Evolutionary conservation across 164 flowering plant species (phyloP).

Genomic region (Kingdonia uniflora): DNA sequence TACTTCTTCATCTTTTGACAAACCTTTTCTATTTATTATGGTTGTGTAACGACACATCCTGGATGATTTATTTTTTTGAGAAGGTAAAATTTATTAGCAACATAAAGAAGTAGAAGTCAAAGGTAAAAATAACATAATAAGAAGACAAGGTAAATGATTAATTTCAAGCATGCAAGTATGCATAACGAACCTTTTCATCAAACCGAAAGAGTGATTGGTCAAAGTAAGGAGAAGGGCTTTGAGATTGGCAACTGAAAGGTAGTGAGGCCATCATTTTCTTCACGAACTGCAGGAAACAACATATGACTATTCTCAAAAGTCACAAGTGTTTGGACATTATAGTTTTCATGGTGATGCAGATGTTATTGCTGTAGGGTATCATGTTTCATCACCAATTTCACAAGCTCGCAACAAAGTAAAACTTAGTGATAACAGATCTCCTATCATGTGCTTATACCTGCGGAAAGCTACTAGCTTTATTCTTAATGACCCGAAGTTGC

Average conservation of each 20-base stretch:
- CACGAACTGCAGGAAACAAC: conserved; percentile 57
- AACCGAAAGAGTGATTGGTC: conserved; percentile 89
- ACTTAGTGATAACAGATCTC: neutral
- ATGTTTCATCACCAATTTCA: neutral
- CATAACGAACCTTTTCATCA: conserved; percentile 79
- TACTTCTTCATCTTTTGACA: too few species aligned
- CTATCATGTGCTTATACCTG: conserved; percentile 35
- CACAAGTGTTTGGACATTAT: neutral
- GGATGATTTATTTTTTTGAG: too few species aligned
- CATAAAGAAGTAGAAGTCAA: too few species aligned
- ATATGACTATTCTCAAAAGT: conserved; percentile 1
- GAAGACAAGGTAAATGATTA: too few species aligned
- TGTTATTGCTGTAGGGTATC: too few species aligned
- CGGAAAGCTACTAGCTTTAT: conserved; percentile 48
- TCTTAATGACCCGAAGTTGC: conserved; percentile 53
- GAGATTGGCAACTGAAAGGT: conserved; percentile 86
- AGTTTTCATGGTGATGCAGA: too few species aligned
- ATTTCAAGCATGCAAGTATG: neutral
- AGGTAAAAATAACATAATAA: too few species aligned
- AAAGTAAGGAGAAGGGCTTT: conserved; percentile 95
- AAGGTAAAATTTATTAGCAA: too few species aligned
- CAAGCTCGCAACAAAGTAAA: neutral
- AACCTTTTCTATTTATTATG: too few species aligned
- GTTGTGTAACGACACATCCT: too few species aligned
- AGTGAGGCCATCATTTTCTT: conserved; percentile 77